Percentiles rank a stretch among this genome's conserved stretches.
Evolutionary conservation across 208 protist species (phyloP).

Genomic region (Acanthamoeba lenticulata): DNA sequence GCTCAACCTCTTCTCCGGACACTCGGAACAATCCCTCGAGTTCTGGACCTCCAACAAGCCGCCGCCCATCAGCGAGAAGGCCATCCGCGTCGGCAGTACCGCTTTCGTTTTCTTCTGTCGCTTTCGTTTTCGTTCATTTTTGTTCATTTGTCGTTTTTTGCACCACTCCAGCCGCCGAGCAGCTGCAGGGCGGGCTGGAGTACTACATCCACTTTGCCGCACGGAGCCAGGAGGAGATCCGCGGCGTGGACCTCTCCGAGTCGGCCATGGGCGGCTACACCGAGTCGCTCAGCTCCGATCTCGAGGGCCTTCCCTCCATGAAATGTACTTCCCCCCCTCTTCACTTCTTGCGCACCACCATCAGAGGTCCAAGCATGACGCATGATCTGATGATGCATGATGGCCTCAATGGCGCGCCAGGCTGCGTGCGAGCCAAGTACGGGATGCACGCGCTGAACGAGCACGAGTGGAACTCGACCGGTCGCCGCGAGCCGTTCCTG

Average conservation of each 20-base stretch:
- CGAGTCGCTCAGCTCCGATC: not conserved
- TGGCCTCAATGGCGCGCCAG: not conserved
- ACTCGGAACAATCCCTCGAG: not conserved
- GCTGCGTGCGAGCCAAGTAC: not conserved
- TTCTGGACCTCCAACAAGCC: constrained; percentile 66
- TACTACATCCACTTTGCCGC: constrained; percentile 46
- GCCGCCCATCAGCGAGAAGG: constrained; percentile 8
- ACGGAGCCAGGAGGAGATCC: not conserved
- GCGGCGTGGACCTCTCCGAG: not conserved
- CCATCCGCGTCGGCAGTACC: not conserved
- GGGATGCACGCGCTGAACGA: not conserved
- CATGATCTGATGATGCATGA: not conserved
- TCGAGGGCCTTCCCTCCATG: not conserved
- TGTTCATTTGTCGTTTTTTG: not conserved
- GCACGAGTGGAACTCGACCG: not conserved
- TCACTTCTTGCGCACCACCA: not conserved
- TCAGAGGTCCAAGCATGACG: not conserved
- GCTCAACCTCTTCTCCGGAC: constrained; percentile 65
- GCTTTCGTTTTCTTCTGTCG: not conserved
- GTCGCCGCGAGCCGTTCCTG: not conserved
- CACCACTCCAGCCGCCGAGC: not conserved
- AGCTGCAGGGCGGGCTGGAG: constrained; percentile 35
- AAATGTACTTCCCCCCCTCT: not conserved
- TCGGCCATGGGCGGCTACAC: constrained; percentile 19
- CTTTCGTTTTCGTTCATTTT: not conserved